Conservation (phyloP, 352 stramenopile genomes). For the Hyaloperonospora brassicae region DNA sequence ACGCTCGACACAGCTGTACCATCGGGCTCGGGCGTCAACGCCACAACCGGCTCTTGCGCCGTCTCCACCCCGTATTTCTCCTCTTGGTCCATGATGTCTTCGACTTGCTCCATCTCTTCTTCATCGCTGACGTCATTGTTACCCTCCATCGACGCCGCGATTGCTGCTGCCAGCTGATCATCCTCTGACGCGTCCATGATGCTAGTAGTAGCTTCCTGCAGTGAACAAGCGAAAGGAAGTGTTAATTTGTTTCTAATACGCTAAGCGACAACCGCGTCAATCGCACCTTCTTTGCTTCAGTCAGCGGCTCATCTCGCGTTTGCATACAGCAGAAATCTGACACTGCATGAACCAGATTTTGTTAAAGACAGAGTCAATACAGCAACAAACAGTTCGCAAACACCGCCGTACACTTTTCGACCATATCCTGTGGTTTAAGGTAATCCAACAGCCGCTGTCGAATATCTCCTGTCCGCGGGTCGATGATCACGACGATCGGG, state of each 20-base stretch:
- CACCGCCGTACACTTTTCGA: constrained; percentile 54
- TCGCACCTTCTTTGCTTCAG: constrained; percentile 18
- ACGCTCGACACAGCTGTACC: constrained; percentile 24
- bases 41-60: constrained; percentile 32
- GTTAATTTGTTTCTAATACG: background rate
- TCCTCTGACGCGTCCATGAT: constrained; percentile 67
- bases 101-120: constrained; percentile 20
- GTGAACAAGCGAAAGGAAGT: constrained; percentile 2
- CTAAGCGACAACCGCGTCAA: background rate
- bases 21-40: constrained; percentile 45
- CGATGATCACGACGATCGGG: constrained; percentile 65
- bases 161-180: constrained; percentile 69
- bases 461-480: constrained; percentile 69
- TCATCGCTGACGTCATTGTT: constrained; percentile 30
- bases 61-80: constrained; percentile 38
- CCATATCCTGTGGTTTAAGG: constrained; percentile 57
- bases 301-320: constrained; percentile 23
- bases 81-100: constrained; percentile 27
- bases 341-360: constrained; percentile 21
- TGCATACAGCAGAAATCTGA: constrained; percentile 64
- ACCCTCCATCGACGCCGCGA: constrained; percentile 66
- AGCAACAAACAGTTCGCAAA: background rate
- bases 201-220: constrained; percentile 15
- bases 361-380: background rate
- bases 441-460: constrained; percentile 61